Base-by-base conservation (phyloP, 345 rosid genomes). In the Camelina laxa region DNA sequence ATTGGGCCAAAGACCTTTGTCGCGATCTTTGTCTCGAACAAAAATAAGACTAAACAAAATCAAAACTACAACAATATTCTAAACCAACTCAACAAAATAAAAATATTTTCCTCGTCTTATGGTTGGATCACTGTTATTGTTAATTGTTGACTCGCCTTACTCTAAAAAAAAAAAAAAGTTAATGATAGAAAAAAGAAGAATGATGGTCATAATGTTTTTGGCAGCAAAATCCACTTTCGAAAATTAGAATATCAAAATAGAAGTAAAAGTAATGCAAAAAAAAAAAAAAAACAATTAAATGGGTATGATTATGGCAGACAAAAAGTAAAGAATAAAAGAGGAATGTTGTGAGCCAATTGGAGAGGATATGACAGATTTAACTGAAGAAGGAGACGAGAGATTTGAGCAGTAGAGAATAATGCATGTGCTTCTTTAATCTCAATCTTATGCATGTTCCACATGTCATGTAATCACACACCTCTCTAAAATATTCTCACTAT, bases 231-330 rank as follows among this genome's bases (percentile, higher is more conserved):
- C 73, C 73, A 77, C 73, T 70, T 77, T 58, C 42, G 33, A 77
- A 41, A 20, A 33, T n/a, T 3, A n/a, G 10, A 72, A 51, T 53
- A 33, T 14, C 6, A 22, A 44, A 62, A 63, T 9, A 54, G 56
- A 65, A 10, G 41, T 58, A 36, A 36, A 33, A 62, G 70, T 21
- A 77, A 65, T 55, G 60, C 36, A 36, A 36, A 21, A 36, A 50
- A 36, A 36, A 21, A 36, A 50, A 51, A 38, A 39, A 16, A 67
- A 53, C 31, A 38, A 67, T 54, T 54, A 77, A 58, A 49, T 65
- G 68, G 76, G 55, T 56, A 77, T 77, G 73, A 66, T 78, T 78
- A 72, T 78, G 81, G 81, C 81, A 72, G 81, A 78, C 81, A 78
- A 72, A 78, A 78, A 72, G 81, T 72, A 44, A 59, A 49, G 65